Base-by-base conservation (phyloP, 306 rosid species). In the Psophocarpus tetragonolobus region DNA sequence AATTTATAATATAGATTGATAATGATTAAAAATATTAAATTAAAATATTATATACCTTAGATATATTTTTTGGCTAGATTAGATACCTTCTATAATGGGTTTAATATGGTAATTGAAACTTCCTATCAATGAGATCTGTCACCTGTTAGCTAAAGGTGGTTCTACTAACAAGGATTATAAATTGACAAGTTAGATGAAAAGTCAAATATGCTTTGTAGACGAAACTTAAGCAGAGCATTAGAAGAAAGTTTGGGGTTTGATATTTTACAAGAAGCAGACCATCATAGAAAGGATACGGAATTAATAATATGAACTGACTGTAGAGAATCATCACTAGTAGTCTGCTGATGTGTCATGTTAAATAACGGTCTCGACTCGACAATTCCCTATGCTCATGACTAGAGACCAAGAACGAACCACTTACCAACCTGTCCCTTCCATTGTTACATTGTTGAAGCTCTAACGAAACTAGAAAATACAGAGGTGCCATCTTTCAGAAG, bases 401-500 rank as follows among this genome's bases (percentile, higher is more conserved):
- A 23, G 68, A 53, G 48, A 35, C 62, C 66, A 60, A 69, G 23
- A 42, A 15, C 39, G 29, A 35, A 65, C 79, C 32, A 15, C 39
- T 20, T 32, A 65, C 79, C 32, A 18, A 56, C 35, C 58, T 54
- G 30, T 3, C 10, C 77, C 83, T 47, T 73, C 64, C 41, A 53
- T 68, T 47, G 68, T 74, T 84, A 91, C 89, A 91, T 74, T 24
- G 87, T 80, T 30, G 98, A 90, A 62, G 97, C 97, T 83, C 87
- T 88, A 39, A 89, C 96, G 77, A 88, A 93, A 82, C 86, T 84
- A 36, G 87, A 87, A 80, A 93, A 93, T 82, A 86, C 56, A 51
- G 97, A 93, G 76, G 44, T 66, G 48, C 81, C 87, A 58, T 86
- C 85, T 64, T 67, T 73, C 53, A 90, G 81, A 60, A 93, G 97